Conservation (phyloP, 106 monocot genomes). For the Allium fistulosum region DNA sequence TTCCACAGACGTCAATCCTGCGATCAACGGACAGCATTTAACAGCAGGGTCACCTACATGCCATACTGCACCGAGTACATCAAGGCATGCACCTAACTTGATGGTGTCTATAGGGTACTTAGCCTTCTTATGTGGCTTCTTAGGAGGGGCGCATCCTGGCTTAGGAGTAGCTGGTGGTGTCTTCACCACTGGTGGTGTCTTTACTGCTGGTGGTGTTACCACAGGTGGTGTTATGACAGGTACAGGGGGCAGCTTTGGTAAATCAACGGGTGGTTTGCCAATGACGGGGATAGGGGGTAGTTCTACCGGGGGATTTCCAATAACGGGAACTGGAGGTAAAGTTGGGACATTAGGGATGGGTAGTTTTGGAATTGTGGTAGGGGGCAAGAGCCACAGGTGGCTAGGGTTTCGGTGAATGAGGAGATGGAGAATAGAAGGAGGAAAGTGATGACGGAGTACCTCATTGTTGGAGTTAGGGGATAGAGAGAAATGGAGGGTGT, state of each 20-base stretch:
- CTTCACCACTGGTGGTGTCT: too few relatives aligned
- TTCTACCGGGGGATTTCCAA: not conserved
- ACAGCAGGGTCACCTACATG: slow-evolving; percentile 27
- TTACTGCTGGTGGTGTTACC: not conserved
- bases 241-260: not conserved
- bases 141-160: not conserved
- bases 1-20: slow-evolving; percentile 16
- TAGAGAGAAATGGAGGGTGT: too few relatives aligned
- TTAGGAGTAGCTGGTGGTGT: slow-evolving; percentile 2
- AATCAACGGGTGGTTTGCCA: not conserved
- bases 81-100: slow-evolving; percentile 33
- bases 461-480: too few relatives aligned
- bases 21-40: slow-evolving; percentile 33
- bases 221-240: not conserved
- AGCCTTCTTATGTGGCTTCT: not conserved
- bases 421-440: not conserved
- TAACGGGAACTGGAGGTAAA: not conserved
- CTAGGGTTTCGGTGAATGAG: not conserved
- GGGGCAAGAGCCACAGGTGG: not conserved
- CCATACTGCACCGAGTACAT: slow-evolving; percentile 22
- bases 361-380: not conserved
- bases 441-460: not conserved
- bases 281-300: not conserved
- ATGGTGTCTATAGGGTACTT: slow-evolving; percentile 27
- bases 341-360: not conserved